Percentiles rank a stretch among this genome's conserved stretches.
Conservation (phyloP, 192 early-diverging fungal species). For the Gamsiella multidivaricata region DNA sequence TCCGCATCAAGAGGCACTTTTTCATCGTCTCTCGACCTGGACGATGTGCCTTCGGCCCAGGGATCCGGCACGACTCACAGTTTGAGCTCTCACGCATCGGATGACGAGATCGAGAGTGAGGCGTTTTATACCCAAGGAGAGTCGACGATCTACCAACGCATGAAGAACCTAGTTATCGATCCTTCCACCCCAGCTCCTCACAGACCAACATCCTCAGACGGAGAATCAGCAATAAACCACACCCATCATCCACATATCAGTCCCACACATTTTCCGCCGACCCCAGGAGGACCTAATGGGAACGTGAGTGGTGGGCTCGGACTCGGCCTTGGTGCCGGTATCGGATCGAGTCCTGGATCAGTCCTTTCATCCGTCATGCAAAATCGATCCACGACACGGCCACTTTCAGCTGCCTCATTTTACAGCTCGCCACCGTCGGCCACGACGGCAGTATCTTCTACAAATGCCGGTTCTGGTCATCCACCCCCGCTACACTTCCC, state of each 20-base stretch:
- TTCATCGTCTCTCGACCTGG: not conserved
- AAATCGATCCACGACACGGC: constrained; percentile 16
- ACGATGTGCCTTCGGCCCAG: not conserved
- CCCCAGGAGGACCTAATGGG: constrained; percentile 4
- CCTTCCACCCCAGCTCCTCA: constrained; percentile 2
- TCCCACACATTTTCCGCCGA: constrained; percentile 9
- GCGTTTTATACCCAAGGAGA: constrained; percentile 55
- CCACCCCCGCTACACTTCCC: constrained; percentile 30
- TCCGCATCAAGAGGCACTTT: not conserved
- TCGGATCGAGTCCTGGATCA: constrained; percentile 25
- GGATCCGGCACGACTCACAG: constrained; percentile 6
- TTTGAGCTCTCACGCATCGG: constrained; percentile 46
- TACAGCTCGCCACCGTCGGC: constrained; percentile 36
- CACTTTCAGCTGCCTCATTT: constrained; percentile 37
- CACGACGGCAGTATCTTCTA: too few species aligned
- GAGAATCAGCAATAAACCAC: constrained; percentile 7
- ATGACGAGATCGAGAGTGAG: constrained; percentile 51
- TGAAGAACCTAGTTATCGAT: constrained; percentile 36
- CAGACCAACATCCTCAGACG: constrained; percentile 8
- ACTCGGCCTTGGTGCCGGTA: constrained; percentile 29
- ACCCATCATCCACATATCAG: not conserved
- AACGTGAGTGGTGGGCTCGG: constrained; percentile 15
- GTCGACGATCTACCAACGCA: constrained; percentile 43
- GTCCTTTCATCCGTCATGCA: constrained; percentile 50
- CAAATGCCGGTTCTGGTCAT: not conserved